Conservation (phyloP, 345 rosid genomes). For the Erysimum cheiranthoides region DNA sequence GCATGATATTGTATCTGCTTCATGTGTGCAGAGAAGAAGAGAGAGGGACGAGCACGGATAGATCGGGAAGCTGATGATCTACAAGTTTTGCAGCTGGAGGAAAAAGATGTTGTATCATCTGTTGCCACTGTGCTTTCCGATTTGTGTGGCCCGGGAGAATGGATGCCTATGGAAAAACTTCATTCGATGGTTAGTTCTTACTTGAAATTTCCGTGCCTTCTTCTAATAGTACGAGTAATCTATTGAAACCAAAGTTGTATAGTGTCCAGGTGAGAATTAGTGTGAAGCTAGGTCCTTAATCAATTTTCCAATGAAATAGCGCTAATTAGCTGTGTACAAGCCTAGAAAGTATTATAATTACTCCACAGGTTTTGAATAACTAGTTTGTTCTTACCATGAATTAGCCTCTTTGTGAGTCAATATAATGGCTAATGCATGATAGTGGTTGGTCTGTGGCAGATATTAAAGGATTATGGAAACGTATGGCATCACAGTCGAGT, state of each 20-base stretch:
- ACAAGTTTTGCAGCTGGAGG: constrained; percentile 88
- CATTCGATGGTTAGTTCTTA: constrained; percentile 72
- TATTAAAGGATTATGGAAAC: constrained; percentile 71
- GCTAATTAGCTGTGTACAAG: neutral
- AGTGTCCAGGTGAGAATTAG: neutral
- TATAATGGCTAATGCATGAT: constrained; percentile 9
- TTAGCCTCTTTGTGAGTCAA: constrained; percentile 2
- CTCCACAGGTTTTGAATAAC: neutral
- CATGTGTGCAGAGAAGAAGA: constrained; percentile 72
- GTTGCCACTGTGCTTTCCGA: constrained; percentile 97
- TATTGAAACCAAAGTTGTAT: neutral
- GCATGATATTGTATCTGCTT: constrained; percentile 26
- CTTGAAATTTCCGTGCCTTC: neutral
- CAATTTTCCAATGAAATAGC: neutral
- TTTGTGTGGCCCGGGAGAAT: constrained; percentile 98
- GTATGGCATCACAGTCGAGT: constrained; percentile 94
- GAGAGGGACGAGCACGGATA: constrained; percentile 72
- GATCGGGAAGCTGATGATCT: constrained; percentile 98
- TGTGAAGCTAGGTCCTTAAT: constrained; percentile 5
- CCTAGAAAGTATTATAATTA: neutral
- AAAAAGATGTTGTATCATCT: constrained; percentile 97
- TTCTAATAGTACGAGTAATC: constrained; percentile 2
- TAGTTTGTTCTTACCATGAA: neutral
- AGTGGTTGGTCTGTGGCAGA: constrained; percentile 51
- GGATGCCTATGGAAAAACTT: constrained; percentile 99